These are phyloP conservation scores for Ensete glaucum DNA, from an alignment of 176 grass and related monocot genomes.

Conservation along the genomic window DNA sequence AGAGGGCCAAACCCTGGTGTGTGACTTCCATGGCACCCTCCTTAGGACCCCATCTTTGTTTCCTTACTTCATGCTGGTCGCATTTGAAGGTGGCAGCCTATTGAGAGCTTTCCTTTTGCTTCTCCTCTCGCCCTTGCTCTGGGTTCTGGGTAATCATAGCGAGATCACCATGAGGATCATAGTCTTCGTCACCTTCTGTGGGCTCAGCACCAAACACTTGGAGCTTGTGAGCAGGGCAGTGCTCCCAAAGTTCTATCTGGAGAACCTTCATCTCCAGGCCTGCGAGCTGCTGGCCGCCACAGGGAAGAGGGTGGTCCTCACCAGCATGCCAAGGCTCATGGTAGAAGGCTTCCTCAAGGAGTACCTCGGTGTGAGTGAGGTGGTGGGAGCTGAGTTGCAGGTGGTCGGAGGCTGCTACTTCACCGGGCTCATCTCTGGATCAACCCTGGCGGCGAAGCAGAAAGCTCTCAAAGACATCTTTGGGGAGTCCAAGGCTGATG, in stretches of 20 bases:
- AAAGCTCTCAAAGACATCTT: constrained; percentile 24
- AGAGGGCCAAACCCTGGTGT: constrained; percentile 30
- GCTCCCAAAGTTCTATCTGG: constrained; percentile 71
- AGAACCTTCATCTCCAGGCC: constrained; percentile 46
- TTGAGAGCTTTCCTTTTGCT: constrained; percentile 53
- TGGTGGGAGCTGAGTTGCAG: constrained; percentile 55
- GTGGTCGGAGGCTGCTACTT: constrained; percentile 32
- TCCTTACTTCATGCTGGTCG: constrained; percentile 96
- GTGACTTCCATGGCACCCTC: constrained; percentile 48
- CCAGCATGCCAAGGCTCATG: constrained; percentile 51
- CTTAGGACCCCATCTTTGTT: constrained; percentile 40
- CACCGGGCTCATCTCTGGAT: constrained; percentile 40
- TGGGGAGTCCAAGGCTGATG: constrained; percentile 27
- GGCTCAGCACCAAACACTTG: constrained; percentile 34
- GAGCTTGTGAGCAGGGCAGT: constrained; percentile 57
- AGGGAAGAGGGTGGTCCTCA: constrained; percentile 39
- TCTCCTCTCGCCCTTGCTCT: constrained; percentile 37
- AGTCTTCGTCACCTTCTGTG: constrained; percentile 61
- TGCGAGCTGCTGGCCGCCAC: constrained; percentile 40
- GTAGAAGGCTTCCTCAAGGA: constrained; percentile 66
- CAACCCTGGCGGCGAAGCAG: constrained; percentile 1
- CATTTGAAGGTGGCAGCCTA: constrained; percentile 69
- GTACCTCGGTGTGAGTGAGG: constrained; percentile 43
- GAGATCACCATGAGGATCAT: constrained; percentile 38
- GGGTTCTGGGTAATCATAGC: constrained; percentile 30